These are phyloP conservation scores for Cladosporium austrohemisphaericum DNA, from an alignment of 2,329 filamentous ascomycete species.

Conservation along the genomic window DNA sequence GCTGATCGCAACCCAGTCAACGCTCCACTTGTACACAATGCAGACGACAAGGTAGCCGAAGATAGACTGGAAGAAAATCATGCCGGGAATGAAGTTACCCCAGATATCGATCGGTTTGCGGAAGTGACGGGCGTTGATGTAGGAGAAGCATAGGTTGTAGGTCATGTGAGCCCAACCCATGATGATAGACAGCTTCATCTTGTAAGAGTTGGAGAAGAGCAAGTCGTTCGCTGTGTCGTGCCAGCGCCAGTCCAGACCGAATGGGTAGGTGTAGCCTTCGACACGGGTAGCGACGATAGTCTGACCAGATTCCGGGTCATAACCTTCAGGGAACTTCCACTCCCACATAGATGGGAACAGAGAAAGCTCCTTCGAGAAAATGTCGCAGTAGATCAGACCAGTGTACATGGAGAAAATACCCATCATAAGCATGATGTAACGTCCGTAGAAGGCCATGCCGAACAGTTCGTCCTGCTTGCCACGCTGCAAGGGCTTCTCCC, in stretches of 20 bases:
- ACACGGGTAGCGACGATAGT: conserved; percentile 62
- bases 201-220: conserved; percentile 96
- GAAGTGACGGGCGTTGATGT: conserved; percentile 91
- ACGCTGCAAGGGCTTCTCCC: conserved; percentile 73
- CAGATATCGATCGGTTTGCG: conserved; percentile 92
- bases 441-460: conserved; percentile 97
- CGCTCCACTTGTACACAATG: conserved; percentile 95
- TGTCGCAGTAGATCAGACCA: conserved; percentile 95
- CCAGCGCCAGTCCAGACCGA: conserved; percentile 95
- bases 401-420: conserved; percentile 95
- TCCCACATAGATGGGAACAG: conserved; percentile 88
- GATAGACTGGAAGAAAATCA: conserved; percentile 99
- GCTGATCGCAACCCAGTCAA: conserved; percentile 73
- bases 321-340: conserved; percentile 66
- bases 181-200: conserved; percentile 99
- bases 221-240: conserved; percentile 93
- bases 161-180: conserved; percentile 99
- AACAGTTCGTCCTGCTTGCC: conserved; percentile 97
- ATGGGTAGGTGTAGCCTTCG: conserved; percentile 81
- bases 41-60: conserved; percentile 93
- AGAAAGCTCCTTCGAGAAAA: conserved; percentile 89
- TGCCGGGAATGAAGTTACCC: conserved; percentile 94
- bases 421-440: conserved; percentile 99
- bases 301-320: conserved; percentile 35
- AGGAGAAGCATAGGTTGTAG: conserved; percentile 89